Evolutionary conservation across 163 green algal species (phyloP).

Genomic region (Volvox carteri): DNA sequence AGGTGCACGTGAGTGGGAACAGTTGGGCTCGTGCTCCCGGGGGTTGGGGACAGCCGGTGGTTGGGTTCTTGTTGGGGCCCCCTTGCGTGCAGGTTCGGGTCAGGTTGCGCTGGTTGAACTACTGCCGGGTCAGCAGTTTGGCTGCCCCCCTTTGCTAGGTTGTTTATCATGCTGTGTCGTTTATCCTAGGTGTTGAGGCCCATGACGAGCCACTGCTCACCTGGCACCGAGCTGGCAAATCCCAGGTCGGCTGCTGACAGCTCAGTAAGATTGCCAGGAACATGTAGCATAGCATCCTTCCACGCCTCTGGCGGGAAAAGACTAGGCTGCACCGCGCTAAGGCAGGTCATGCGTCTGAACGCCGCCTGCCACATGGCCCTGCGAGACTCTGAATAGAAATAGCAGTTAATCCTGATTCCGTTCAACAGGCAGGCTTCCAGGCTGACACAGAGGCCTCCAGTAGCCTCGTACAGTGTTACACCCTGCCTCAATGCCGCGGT

Average conservation of each 20-base stretch:
- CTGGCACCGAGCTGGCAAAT: not conserved
- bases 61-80: constrained; percentile 12
- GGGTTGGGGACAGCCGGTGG: constrained; percentile 9
- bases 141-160: constrained; percentile 8
- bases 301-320: not conserved
- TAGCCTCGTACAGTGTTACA: not conserved
- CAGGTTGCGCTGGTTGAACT: constrained; percentile 18
- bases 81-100: constrained; percentile 15
- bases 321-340: not conserved
- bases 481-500: not conserved
- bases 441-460: not conserved
- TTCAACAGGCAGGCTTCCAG: constrained; percentile 17
- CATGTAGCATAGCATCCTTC: not conserved
- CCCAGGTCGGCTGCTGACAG: not conserved
- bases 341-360: not conserved
- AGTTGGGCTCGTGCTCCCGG: constrained; percentile 25
- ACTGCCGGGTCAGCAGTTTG: constrained; percentile 14
- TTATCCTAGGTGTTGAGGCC: constrained; percentile 18
- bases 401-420: not conserved
- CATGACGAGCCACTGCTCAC: not conserved
- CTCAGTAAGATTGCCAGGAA: not conserved
- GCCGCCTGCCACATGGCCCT: not conserved
- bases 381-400: not conserved
- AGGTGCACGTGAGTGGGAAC: constrained; percentile 7
- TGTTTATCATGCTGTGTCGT: constrained; percentile 14